Base-by-base conservation (phyloP, 2,329 filamentous ascomycete genomes). In the Diaporthe citriasiana region DNA sequence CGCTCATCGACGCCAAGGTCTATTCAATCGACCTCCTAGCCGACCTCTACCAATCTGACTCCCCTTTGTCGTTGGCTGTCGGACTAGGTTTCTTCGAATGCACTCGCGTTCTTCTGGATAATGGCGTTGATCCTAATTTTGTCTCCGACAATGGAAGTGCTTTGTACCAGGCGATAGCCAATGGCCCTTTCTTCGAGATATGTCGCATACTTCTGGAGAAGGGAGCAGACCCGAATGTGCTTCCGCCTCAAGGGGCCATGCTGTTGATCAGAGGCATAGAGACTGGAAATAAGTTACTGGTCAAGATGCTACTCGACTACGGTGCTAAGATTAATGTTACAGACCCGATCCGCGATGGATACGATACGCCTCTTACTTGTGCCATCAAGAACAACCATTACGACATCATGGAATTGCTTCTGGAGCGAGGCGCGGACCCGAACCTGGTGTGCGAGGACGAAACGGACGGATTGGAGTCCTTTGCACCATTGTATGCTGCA, bases 201-300 rank as follows among this genome's bases (percentile, higher is more conserved):
- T 68, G 63, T 33, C 63, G 19, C 22, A 27, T 19, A 4, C 63
- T 68, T 40, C 30, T 68, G 30, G 30, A 68, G 22, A 40, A 53
- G 22, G 63, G 63, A 25, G 63, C 45, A 12, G 8, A 53, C 30
- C 63, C 63, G 27, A 50, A 65, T 10, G 4, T 15, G 38, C 6
- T 3, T 6, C 2, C 15, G 6, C 6, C 59, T 19, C n/a, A 1
- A 1, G 19, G 5, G 40, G 10, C 17, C 3, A 15, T 33, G 42
- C 6, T 7, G 2, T 27, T 68, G 3, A 15, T 25, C 6, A 19
- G 9, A 27, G 63, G 45, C 30, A 40, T 40, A 2, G 10, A 6
- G 22, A 27, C 1, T 27, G 45, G 19, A 3, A 19, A 27, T 4
- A 22, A 35, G 30, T 2, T 7, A 2, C 9, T 53, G 12, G 63